Conservation (phyloP, 1,139 yeast genomes). For the Debaryomyces sp. region DNA sequence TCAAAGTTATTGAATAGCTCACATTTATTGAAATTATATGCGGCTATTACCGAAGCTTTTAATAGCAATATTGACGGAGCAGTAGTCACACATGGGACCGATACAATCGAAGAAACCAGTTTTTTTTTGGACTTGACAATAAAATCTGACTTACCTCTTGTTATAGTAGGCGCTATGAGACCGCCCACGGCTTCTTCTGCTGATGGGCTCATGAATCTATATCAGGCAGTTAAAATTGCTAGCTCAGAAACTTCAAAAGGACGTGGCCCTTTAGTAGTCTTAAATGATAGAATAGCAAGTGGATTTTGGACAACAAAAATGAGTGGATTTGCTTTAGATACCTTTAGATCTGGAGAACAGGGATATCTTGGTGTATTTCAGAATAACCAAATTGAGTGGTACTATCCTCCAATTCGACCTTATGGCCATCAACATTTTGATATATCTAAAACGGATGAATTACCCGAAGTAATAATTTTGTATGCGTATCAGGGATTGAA, state of each 20-base stretch:
- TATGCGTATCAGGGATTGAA: constrained; percentile 66
- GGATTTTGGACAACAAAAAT: constrained; percentile 72
- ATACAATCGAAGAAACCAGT: constrained; percentile 74
- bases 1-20: constrained; percentile 60
- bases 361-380: constrained; percentile 73
- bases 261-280: constrained; percentile 63
- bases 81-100: constrained; percentile 75
- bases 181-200: constrained; percentile 70
- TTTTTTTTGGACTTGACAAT: constrained; percentile 62
- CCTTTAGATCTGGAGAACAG: constrained; percentile 67
- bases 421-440: constrained; percentile 51
- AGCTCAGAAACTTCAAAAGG: constrained; percentile 50
- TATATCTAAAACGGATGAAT: constrained; percentile 14
- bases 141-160: constrained; percentile 59
- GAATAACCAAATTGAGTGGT: constrained; percentile 63
- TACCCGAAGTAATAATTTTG: constrained; percentile 51
- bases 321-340: constrained; percentile 68
- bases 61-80: constrained; percentile 51
- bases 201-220: constrained; percentile 73
- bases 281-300: constrained; percentile 67
- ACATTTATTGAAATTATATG: constrained; percentile 34
- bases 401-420: constrained; percentile 64
- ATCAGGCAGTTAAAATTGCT: constrained; percentile 69
- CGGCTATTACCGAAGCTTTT: constrained; percentile 47
- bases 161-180: constrained; percentile 72